Percentiles rank a stretch among this genome's conserved stretches.
Conservation (phyloP, 2,329 filamentous ascomycete genomes). For the Colletotrichum plurivorum region DNA sequence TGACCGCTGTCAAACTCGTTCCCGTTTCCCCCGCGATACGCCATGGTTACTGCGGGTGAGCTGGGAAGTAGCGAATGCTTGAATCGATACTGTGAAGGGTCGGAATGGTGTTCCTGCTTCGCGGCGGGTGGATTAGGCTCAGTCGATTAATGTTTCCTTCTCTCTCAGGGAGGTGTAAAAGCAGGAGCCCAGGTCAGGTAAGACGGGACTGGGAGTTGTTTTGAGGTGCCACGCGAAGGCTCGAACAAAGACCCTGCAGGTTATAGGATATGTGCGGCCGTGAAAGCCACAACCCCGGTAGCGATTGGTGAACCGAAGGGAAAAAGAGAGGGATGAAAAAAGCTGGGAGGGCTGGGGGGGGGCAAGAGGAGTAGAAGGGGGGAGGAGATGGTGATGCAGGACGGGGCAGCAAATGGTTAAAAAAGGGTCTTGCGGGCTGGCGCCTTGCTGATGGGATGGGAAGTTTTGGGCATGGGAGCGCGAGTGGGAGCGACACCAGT, state of each 20-base stretch:
- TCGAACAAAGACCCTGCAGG: constrained; percentile 35
- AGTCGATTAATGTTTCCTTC: constrained; percentile 19
- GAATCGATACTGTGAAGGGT: neutral
- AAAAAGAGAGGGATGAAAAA: constrained; percentile 20
- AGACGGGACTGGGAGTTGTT: constrained; percentile 1
- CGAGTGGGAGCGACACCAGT: constrained; percentile 28
- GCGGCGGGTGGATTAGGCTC: constrained; percentile 13
- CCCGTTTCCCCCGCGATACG: constrained; percentile 71
- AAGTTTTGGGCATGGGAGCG: constrained; percentile 10
- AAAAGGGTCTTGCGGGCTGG: constrained; percentile 39
- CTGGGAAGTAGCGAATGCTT: constrained; percentile 26
- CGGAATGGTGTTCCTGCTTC: constrained; percentile 14
- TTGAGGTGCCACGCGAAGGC: constrained; percentile 27
- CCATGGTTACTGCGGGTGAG: constrained; percentile 54
- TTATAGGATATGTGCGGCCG: constrained; percentile 26
- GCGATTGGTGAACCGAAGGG: constrained; percentile 35
- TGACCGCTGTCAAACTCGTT: constrained; percentile 71
- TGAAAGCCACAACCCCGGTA: constrained; percentile 40
- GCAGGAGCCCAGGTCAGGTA: constrained; percentile 20
- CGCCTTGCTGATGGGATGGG: constrained; percentile 19
- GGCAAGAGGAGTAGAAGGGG: constrained; percentile 38
- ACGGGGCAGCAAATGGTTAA: constrained; percentile 41
- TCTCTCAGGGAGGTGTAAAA: constrained; percentile 10
- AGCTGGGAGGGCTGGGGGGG: constrained; percentile 34
- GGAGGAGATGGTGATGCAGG: constrained; percentile 30